phyloP scores from a whole-genome alignment of 768 basidiomycete genomes.

The Podaxis sp. region DNA sequence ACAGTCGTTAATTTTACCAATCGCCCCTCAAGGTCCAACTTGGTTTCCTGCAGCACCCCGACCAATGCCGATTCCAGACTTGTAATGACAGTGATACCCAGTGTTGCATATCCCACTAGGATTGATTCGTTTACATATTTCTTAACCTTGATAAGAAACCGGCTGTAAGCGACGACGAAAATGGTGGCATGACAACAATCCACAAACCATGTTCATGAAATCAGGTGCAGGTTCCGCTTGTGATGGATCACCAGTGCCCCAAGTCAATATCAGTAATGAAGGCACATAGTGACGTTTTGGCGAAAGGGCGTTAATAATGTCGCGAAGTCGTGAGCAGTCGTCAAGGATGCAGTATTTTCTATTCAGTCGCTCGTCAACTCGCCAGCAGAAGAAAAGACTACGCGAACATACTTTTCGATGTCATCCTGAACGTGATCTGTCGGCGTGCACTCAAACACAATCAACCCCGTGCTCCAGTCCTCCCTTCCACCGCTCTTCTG shows the following conservation, averaged over 20 bases:
- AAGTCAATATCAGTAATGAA: conserved; percentile 59
- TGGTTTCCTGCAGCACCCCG: conserved; percentile 36
- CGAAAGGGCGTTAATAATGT: conserved; percentile 57
- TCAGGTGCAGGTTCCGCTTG: conserved; percentile 40
- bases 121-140: conserved; percentile 45
- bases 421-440: conserved; percentile 61
- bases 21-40: conserved; percentile 58
- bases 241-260: conserved; percentile 44
- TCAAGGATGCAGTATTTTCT: conserved; percentile 74
- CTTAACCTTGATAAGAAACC: conserved; percentile 37
- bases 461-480: conserved; percentile 56
- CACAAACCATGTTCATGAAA: conserved; percentile 58
- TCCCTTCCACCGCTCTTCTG: conserved; percentile 5
- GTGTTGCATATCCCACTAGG: conserved; percentile 40
- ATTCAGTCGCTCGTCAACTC: conserved; percentile 7
- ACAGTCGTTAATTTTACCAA: conserved; percentile 47
- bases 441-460: conserved; percentile 78
- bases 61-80: conserved; percentile 61
- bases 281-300: conserved; percentile 59
- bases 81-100: conserved; percentile 48
- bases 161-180: not conserved
- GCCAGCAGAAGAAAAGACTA: not conserved
- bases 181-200: conserved; percentile 15
- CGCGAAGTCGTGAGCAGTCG: conserved; percentile 70
- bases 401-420: conserved; percentile 55